Base-by-base conservation (phyloP, 352 stramenopile genomes). In the Phytophthora colocasiae region DNA sequence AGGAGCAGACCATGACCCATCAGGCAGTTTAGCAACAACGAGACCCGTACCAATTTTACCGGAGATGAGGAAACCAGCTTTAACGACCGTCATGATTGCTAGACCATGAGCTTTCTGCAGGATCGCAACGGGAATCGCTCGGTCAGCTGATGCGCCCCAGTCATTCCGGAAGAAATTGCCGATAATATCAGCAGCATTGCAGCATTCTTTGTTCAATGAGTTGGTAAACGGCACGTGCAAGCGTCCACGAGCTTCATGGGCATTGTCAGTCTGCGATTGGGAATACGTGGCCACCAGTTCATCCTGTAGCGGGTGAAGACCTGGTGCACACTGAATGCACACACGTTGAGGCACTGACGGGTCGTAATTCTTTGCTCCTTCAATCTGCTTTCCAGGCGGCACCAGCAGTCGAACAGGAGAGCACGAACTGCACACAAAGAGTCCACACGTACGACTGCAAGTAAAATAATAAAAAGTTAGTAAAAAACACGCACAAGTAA, bases 1-100 rank as follows among this genome's bases (percentile, higher is more conserved):
- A 1, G 94, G 94, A 15, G 92, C 89, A n/a, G 83, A 96, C 93
- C 93, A 98, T 22, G 77, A 79, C n/a, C 89, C 80, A 48, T 93
- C 75, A 1, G 77, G 69, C 2, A 97, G 62, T 24, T 91, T 83
- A 3, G 90, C 85, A 6, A 98, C 78, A 3, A 97, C 93, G 4
- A 98, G 64, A 49, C 85, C 85, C 12, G 77, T 89, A 27, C 82
- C 82, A 34, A 89, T 77, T 31, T 87, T 87, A 31, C 82, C 85
- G 9, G 75, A 80, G 31, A 89, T 68, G 10, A 93, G 63, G 56
- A 93, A 88, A 0, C 75, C 77, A 19, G 76, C 73, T 45, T 83
- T 85, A 19, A 83, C 39, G 7, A 85, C 71, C 1, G 77, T 86
- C 72, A 85, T 81, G n/a, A 86, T 58, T 1, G 80, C 80, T 10